Evolutionary conservation across 1,284 basidiomycete species (phyloP).

Genomic region (Grifola frondosa): DNA sequence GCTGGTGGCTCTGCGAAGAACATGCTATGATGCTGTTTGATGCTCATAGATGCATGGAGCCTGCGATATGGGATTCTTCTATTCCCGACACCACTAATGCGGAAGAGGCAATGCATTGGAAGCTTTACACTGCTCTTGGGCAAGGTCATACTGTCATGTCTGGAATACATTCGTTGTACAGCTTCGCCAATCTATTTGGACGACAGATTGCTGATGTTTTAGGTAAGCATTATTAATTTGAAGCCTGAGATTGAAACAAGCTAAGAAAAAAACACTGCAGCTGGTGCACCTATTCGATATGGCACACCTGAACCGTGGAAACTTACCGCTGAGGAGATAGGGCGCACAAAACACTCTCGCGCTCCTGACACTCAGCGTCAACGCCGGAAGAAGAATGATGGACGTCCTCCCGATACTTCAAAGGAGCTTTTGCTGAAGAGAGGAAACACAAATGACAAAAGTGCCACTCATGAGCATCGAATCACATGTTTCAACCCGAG

Average conservation of each 20-base stretch:
- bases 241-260: not conserved
- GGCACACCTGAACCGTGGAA: constrained; percentile 13
- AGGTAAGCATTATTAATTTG: no score
- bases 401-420: constrained; percentile 26
- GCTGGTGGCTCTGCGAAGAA: no score
- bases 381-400: constrained; percentile 17
- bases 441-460: not conserved
- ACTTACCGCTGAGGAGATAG: not conserved
- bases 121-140: constrained; percentile 26
- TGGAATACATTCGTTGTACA: constrained; percentile 19
- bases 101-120: constrained; percentile 33
- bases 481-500: constrained; percentile 3
- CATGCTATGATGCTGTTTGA: constrained; percentile 31
- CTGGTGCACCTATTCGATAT: constrained; percentile 8
- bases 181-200: constrained; percentile 19
- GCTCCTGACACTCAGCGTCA: not conserved
- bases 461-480: no score
- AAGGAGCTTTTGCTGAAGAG: constrained; percentile 14
- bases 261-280: not conserved
- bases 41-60: constrained; percentile 16
- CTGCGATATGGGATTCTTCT: constrained; percentile 22
- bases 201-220: no score
- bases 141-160: constrained; percentile 21
- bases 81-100: constrained; percentile 34
- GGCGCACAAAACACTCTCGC: constrained; percentile 13